Conservation (phyloP, 768 basidiomycete species). For the Tylopilus sp. region DNA sequence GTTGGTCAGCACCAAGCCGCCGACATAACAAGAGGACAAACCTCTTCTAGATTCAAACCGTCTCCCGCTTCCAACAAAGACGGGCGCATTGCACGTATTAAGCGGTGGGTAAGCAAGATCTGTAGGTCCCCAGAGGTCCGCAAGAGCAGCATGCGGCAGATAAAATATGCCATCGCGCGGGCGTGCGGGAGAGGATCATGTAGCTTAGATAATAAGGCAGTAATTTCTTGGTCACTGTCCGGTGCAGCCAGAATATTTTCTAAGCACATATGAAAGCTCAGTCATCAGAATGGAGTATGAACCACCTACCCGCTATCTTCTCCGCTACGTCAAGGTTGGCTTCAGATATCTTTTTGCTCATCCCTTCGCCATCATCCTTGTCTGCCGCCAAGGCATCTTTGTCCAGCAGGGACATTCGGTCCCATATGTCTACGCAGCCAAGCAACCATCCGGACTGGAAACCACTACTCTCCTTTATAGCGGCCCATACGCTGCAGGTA, state of each 20-base stretch:
- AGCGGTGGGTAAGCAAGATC: conserved; percentile 47
- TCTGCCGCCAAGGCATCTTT: conserved; percentile 30
- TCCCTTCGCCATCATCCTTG: conserved; percentile 29
- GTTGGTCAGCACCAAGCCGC: conserved; percentile 3
- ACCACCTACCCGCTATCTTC: conserved; percentile 59
- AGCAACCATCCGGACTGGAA: conserved; percentile 40
- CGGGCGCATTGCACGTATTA: conserved; percentile 46
- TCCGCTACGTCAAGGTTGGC: conserved; percentile 54
- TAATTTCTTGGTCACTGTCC: conserved; percentile 40
- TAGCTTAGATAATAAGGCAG: conserved; percentile 50
- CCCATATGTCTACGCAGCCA: conserved; percentile 51
- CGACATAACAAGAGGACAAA: conserved; percentile 8
- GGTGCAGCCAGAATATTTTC: conserved; percentile 64
- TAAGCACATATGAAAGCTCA: conserved; percentile 23
- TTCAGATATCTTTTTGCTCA: conserved; percentile 43
- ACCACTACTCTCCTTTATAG: conserved; percentile 41
- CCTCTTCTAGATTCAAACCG: conserved; percentile 30
- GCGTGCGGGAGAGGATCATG: conserved; percentile 47
- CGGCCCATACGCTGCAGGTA: conserved; percentile 66
- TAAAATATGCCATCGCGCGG: conserved; percentile 56
- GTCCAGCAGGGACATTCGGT: conserved; percentile 24
- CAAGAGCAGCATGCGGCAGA: conserved; percentile 58
- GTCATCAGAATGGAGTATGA: background rate
- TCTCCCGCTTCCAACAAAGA: conserved; percentile 45
- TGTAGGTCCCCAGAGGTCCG: conserved; percentile 57